Conservation (phyloP, 2,329 filamentous ascomycete genomes). For the Grosmannia serpens region DNA sequence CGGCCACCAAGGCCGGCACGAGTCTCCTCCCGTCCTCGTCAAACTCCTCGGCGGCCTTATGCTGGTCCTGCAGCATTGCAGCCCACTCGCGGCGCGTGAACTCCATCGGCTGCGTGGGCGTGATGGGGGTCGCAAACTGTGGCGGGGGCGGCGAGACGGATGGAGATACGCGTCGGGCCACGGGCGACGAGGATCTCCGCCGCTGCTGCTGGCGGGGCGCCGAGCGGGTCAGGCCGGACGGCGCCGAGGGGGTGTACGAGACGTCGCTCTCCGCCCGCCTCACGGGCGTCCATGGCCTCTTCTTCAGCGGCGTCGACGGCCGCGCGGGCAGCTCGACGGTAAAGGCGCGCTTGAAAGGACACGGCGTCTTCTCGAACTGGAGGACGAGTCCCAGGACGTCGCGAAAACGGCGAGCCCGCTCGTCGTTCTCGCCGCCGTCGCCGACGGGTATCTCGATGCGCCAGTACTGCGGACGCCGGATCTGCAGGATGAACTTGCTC, state of each 20-base stretch:
- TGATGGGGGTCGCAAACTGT: neutral
- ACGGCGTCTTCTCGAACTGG: slow-evolving; percentile 78
- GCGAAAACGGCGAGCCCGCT: slow-evolving; percentile 56
- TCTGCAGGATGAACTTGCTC: slow-evolving; percentile 74
- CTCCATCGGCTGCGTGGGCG: neutral
- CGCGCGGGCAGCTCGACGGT: slow-evolving; percentile 61
- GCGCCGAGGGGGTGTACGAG: slow-evolving; percentile 14
- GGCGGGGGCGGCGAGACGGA: neutral
- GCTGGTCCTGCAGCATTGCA: slow-evolving; percentile 8
- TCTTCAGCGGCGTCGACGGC: slow-evolving; percentile 52
- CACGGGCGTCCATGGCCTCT: slow-evolving; percentile 56
- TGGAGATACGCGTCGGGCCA: neutral
- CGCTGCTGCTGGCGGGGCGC: neutral
- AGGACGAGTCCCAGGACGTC: slow-evolving; percentile 59
- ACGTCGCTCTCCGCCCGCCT: slow-evolving; percentile 16
- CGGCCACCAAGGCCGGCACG: slow-evolving; percentile 11
- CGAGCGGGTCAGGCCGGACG: neutral
- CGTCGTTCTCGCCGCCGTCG: slow-evolving; percentile 46
- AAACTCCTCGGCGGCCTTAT: slow-evolving; percentile 5
- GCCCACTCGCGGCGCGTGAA: slow-evolving; percentile 11
- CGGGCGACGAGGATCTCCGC: neutral
- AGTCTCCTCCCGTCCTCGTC: slow-evolving; percentile 10
- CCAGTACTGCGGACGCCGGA: slow-evolving; percentile 76
- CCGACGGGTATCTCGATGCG: slow-evolving; percentile 71
- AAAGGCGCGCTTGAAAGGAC: slow-evolving; percentile 72